Evolutionary conservation across 169 alveolate genomes (phyloP).

Genomic region (Plasmodium knowlesi): DNA sequence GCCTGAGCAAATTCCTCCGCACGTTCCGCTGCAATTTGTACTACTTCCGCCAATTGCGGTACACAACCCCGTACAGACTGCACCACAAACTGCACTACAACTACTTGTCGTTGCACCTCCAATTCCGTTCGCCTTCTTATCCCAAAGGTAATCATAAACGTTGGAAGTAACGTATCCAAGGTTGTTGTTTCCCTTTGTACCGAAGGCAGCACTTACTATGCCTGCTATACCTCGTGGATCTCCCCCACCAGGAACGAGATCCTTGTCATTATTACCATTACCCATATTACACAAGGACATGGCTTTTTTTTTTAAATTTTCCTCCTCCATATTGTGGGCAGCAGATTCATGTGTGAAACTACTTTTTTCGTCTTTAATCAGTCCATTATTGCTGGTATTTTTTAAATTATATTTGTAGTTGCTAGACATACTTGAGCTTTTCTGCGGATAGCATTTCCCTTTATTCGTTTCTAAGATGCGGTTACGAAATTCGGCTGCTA

Average conservation of each 20-base stretch:
- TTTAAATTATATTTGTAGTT: constrained; percentile 59
- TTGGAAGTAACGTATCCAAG: not conserved
- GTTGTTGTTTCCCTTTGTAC: not conserved
- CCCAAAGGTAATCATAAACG: constrained; percentile 52
- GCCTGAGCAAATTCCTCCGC: not conserved
- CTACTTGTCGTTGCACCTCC: not conserved
- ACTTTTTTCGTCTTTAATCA: constrained; percentile 40
- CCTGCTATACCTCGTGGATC: constrained; percentile 11
- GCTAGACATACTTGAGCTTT: constrained; percentile 28
- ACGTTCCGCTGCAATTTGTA: not conserved
- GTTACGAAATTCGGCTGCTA: constrained; percentile 74
- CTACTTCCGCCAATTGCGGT: constrained; percentile 1
- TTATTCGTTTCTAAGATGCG: constrained; percentile 68
- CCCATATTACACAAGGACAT: not conserved
- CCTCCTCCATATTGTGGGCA: not conserved
- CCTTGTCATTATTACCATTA: constrained; percentile 45
- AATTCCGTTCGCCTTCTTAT: constrained; percentile 10
- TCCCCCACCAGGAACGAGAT: not conserved
- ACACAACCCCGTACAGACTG: not conserved
- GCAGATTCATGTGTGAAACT: not conserved
- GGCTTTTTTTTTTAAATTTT: not conserved
- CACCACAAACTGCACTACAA: not conserved
- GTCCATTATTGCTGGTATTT: not conserved
- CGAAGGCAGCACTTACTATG: not conserved
- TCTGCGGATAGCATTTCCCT: constrained; percentile 68